Base-by-base conservation (phyloP, 2,329 filamentous ascomycete species). In the Colletotrichum camelliae region DNA sequence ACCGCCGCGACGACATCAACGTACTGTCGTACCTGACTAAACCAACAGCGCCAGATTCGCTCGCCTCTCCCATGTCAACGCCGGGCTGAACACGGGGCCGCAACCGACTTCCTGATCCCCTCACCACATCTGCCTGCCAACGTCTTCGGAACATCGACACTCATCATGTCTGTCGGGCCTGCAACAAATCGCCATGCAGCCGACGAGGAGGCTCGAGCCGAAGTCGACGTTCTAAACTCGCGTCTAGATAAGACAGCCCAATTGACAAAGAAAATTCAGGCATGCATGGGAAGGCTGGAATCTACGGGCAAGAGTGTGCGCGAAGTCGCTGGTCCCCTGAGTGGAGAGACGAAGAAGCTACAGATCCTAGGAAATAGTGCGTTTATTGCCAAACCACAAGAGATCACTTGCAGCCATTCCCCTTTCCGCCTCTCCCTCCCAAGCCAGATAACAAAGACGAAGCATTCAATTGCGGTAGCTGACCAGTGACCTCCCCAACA, bases 261-360 rank as follows among this genome's bases (percentile, higher is more conserved):
- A 82, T 90, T 98, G 83, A 98, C 96, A 37, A 98, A 97, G 88
- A 98, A 98, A 88, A 98, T 99, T 72, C 94, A 98, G 85, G 94
- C 94, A 33, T 98, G 95, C 67, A 90, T 98, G 79, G 91, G 92
- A 48, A 91, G 96, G 72, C 89, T 99, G 39, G 96, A 98, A 80
- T 92, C 93, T 48, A 97, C 95, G 69, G 97, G 96, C 21, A 95
- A 96, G 85, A 96, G 94, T 76, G 96, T 98, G 24, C 94, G 95
- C 81, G 95, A 98, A 82, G 96, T 97, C 13, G 96, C 97, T 72
- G 95, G 95, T 1, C 97, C 97, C 10, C 93, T 99, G 57, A 97
- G 96, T 82, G 95, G 94, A 80, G 97, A 98, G 84, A 98, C 97
- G 1, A 94, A 95, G 84, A 94, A 93, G 77, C 89, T 98, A 27